phyloP scores from a whole-genome alignment of 2,329 filamentous ascomycete genomes.

The Xylaria sp. region DNA sequence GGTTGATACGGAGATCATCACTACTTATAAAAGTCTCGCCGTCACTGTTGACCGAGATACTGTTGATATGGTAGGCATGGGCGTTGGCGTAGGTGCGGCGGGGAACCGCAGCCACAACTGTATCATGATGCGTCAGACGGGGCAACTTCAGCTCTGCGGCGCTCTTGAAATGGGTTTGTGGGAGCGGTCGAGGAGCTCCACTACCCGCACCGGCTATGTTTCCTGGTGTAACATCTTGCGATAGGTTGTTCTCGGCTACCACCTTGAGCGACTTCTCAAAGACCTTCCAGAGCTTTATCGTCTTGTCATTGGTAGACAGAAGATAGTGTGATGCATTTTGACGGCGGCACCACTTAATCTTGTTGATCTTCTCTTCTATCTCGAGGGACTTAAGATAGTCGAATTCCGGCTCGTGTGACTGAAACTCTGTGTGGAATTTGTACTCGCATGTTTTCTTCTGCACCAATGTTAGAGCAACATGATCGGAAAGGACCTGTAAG shows the following conservation, averaged over 20 bases:
- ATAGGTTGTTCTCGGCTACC: conserved; percentile 98
- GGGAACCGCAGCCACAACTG: conserved; percentile 94
- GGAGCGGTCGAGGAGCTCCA: conserved; percentile 74
- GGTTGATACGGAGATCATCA: conserved; percentile 94
- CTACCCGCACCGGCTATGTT: conserved; percentile 72
- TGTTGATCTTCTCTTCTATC: conserved; percentile 99
- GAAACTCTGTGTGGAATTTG: conserved; percentile 99
- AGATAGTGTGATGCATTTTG: conserved; percentile 99
- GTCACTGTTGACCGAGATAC: conserved; percentile 99
- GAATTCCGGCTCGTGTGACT: conserved; percentile 99
- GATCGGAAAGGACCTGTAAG: neutral
- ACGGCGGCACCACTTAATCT: conserved; percentile 99
- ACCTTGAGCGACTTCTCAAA: conserved; percentile 99
- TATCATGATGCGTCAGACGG: conserved; percentile 96
- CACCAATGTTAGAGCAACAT: conserved; percentile 25
- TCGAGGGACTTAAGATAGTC: conserved; percentile 99
- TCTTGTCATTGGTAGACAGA: conserved; percentile 98
- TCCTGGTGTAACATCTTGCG: conserved; percentile 86
- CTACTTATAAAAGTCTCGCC: conserved; percentile 99
- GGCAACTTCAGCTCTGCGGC: conserved; percentile 88
- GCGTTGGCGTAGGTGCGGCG: conserved; percentile 97
- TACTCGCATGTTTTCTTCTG: conserved; percentile 99
- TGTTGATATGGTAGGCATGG: conserved; percentile 99
- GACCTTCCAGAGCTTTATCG: conserved; percentile 99
- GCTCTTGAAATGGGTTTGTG: conserved; percentile 76